phyloP scores from a whole-genome alignment of 78 protist species.

The Dictyostelium discoideum region DNA sequence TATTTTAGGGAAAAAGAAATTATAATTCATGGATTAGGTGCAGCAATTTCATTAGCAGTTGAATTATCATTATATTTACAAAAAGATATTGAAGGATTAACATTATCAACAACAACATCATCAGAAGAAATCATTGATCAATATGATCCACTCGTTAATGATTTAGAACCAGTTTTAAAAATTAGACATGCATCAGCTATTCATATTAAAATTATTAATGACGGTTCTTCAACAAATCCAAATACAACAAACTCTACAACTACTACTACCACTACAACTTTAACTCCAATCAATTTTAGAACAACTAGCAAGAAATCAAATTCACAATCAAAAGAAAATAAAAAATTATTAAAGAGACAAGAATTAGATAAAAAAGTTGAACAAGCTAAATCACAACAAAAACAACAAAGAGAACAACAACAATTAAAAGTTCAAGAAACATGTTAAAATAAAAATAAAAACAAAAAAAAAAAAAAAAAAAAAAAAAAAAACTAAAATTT shows the following conservation, averaged over 20 bases:
- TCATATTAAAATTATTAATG: constrained; percentile 35
- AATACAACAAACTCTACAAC: background rate
- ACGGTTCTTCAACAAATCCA: background rate
- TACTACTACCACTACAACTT: background rate
- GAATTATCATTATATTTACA: constrained; percentile 47
- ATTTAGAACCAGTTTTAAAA: constrained; percentile 46
- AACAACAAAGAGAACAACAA: background rate
- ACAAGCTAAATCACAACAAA: background rate
- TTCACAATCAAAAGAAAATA: background rate
- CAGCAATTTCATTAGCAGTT: constrained; percentile 43
- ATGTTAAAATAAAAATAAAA: no score
- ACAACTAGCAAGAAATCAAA: background rate
- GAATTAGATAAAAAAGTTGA: constrained; percentile 4
- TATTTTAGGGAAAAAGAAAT: constrained; percentile 27
- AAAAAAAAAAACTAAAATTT: no score
- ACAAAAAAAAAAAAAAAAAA: no score
- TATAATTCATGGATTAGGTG: constrained; percentile 68
- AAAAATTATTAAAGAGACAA: background rate
- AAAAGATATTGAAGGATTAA: background rate
- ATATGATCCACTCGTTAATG: constrained; percentile 54
- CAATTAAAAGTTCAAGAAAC: background rate
- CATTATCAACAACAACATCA: constrained; percentile 37
- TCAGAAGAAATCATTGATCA: constrained; percentile 71
- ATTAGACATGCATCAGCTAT: constrained; percentile 54
- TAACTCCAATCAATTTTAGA: background rate